Conservation (phyloP, 2,329 filamentous ascomycete genomes). For the Colletotrichum nymphaeae region DNA sequence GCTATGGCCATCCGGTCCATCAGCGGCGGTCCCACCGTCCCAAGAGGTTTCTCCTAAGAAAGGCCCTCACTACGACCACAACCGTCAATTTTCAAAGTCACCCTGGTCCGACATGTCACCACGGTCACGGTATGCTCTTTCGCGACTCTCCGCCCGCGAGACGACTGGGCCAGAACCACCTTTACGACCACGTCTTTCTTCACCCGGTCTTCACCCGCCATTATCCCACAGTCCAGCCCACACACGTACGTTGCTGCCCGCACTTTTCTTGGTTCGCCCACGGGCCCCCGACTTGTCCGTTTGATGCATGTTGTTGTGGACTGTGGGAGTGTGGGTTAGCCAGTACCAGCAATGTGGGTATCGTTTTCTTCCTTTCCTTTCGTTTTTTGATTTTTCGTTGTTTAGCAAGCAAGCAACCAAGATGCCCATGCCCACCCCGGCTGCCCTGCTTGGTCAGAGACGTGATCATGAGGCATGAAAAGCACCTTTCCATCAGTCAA, state of each 20-base stretch:
- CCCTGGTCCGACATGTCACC: background rate
- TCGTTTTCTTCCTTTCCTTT: background rate
- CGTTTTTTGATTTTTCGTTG: no score
- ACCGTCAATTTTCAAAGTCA: no score
- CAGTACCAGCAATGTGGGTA: background rate
- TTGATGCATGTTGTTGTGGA: conserved; percentile 2
- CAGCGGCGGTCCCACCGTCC: background rate
- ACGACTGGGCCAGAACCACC: conserved; percentile 16
- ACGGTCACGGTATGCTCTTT: conserved; percentile 8
- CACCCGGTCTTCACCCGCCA: background rate
- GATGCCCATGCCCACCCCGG: background rate
- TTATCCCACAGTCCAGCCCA: conserved; percentile 21
- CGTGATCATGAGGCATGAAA: conserved; percentile 34
- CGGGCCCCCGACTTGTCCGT: conserved; percentile 35
- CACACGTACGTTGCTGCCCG: conserved; percentile 22
- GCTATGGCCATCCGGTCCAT: background rate
- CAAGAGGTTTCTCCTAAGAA: background rate
- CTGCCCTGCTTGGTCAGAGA: conserved; percentile 11
- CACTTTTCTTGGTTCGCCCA: conserved; percentile 31
- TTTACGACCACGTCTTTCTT: background rate
- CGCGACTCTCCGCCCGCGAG: background rate
- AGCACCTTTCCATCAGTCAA: conserved; percentile 23
- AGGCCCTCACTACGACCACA: no score
- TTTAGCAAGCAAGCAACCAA: background rate
- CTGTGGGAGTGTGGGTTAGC: background rate